Evolutionary conservation across 306 rosid genomes (phyloP), one percentile per base, ranked within the genome.

Genomic region (Ammopiptanthus mongolicus): DNA sequence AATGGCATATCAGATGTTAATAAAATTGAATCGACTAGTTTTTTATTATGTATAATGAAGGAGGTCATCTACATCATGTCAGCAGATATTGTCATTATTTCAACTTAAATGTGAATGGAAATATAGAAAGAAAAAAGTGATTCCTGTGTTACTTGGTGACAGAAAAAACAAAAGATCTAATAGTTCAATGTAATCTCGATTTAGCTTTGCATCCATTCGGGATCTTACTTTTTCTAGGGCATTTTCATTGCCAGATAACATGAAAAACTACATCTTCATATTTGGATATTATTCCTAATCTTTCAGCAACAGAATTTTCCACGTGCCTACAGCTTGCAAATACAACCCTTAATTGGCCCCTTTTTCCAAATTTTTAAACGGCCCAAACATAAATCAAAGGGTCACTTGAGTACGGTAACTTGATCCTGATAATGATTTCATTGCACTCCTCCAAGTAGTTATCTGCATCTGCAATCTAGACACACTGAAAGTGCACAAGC

Each of bases 311-410:
- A 74, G 88, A 84, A 84, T 84, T 81, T 81, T 84, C 81, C 83
- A 81, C 85, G 78, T 84, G 88, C 72, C 81, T 28, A 8, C 64
- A 63, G 46, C 21, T 55, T n/a, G 63, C 44, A 67, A 34, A 84
- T 77, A 60, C 67, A 61, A 39, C 87, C 62, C 74, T 75, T 79
- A 42, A 74, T 56, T 37, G n/a, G n/a, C n/a, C 55, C 59, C 59
- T 31, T 23, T 65, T 58, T 44, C 14, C 77, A 62, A 39, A 48
- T 68, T 62, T 28, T 67, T 13, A 77, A 80, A 80, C 48, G 87
- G 83, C 87, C 73, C 81, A 61, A 80, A 65, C 75, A 15, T 44
- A 36, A 77, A 81, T 19, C 83, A 61, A 84, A 84, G 83, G 82
- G 87, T 73, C 79, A 63, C 52, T 63, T 62, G 25, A 48, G 71